These are phyloP conservation scores for Aspergillus coremiiformis DNA, from an alignment of 495 filamentous ascomycete species.

Conservation along the genomic window DNA sequence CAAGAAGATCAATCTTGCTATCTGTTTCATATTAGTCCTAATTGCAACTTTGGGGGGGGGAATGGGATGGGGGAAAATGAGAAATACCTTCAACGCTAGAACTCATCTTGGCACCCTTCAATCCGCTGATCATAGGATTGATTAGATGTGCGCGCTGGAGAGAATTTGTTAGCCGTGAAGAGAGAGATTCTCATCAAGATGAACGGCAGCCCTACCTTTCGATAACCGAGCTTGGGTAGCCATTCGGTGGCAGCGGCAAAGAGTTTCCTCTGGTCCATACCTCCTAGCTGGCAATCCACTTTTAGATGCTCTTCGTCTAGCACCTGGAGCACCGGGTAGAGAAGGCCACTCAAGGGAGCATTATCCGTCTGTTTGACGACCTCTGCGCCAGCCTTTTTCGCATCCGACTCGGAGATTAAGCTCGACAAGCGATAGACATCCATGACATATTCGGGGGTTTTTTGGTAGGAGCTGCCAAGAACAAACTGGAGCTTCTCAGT, in stretches of 20 bases:
- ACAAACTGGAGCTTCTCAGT: slow-evolving; percentile 78
- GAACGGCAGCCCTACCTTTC: slow-evolving; percentile 31
- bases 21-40: slow-evolving; percentile 13
- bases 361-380: slow-evolving; percentile 84
- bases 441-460: slow-evolving; percentile 31
- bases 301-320: slow-evolving; percentile 86
- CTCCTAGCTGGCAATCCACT: slow-evolving; percentile 69
- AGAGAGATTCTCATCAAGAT: not conserved
- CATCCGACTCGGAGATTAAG: slow-evolving; percentile 40
- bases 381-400: slow-evolving; percentile 83
- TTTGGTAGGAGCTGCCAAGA: slow-evolving; percentile 77
- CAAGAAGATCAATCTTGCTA: slow-evolving; percentile 80
- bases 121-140: slow-evolving; percentile 83
- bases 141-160: slow-evolving; percentile 69
- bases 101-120: slow-evolving; percentile 78
- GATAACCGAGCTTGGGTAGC: slow-evolving; percentile 38
- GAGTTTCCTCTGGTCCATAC: slow-evolving; percentile 83
- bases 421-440: slow-evolving; percentile 39
- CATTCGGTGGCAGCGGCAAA: slow-evolving; percentile 67
- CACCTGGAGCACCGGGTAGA: slow-evolving; percentile 75
- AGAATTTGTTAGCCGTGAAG: not conserved
- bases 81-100: slow-evolving; percentile 39
- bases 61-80: not conserved
- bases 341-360: slow-evolving; percentile 65
- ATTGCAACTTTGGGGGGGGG: slow-evolving; percentile 30